Base-by-base conservation (phyloP, 164 flowering plant genomes). In the Annona squamosa region DNA sequence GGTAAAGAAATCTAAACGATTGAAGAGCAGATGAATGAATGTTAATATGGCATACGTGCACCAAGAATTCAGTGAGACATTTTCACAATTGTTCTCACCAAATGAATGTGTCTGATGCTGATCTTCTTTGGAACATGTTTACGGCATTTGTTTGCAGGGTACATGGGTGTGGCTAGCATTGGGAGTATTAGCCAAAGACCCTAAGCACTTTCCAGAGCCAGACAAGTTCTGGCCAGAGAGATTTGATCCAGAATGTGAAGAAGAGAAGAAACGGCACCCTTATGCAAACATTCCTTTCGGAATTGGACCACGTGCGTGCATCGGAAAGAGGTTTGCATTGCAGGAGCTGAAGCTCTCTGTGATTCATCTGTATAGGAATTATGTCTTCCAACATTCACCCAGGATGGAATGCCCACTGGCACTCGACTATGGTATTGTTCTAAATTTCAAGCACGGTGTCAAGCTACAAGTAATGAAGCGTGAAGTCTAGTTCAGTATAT, bases 101-200 rank as follows among this genome's bases (percentile, higher is more conserved):
- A 5, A 17, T n/a, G 46, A 65, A 65, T n/a, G 37, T 3, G 5
- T 26, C 46, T 65, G 43, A 65, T 65, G 6, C 68, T 65, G n/a
- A 1, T 42, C 19, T n/a, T n/a, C 65, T 17, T 16, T n/a, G 41
- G 19, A 63, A 63, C 65, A 3, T 63, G 26, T 13, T 70, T 63
- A 67, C 81, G 93, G 99, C 96, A 97, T 1, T 19, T 63, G 26
- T 13, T 70, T 63, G 69, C 81, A 95, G 99, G 98, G 98, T 1
- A 93, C 98, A 73, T 95, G 99, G 99, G 91, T 95, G 18, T 95
- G 97, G 98, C 77, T 91, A 73, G 99, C 97, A 48, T 87, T 79
- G 57, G 97, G 98, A 65, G 99, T 95, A 41, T 80, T 90, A 48
- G 93, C 99, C 41, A 90, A 95, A 75, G 97, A 93, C 77, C 93